Evolutionary conservation across 306 rosid genomes (phyloP), one percentile per base, ranked within the genome.

Genomic region (Urtica urens): DNA sequence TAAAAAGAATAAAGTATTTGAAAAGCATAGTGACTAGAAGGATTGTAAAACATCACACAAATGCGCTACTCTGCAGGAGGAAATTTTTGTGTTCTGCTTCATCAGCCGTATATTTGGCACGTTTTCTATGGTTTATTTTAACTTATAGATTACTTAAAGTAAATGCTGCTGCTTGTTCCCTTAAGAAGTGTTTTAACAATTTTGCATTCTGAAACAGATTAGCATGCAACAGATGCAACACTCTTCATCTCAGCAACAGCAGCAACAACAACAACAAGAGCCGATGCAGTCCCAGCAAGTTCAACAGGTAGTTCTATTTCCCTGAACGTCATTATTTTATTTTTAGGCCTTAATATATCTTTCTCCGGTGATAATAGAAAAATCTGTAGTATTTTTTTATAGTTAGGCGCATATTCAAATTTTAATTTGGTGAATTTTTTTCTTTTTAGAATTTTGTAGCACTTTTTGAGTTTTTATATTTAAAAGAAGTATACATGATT

Each of bases 221-320:
- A 83, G 69, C 76, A 71, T 83, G 72, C 78, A 86, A 43, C 94
- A 68, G 49, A 71, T 83, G 59, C 96, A 75, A 42, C 96, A 83
- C 58, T 64, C 93, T 54, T 69, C 82, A 40, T 75, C 93, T 55
- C 94, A 87, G 60, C 87, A 51, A 34, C 56, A 81, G 50, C 93
- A 78, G 59, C 94, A 87, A 59, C 79, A n/a, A n/a, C n/a, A 51
- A 34, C 56, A 81, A 52, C 93, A 78, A 57, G 96, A 87, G 60
- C 79, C 82, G 23, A 56, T 87, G 77, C 94, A 80, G 57, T 72
- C 87, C 51, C 96, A 80, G 75, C 93, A 74, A 76, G 65, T 75
- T 45, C 87, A 67, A 49, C 96, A 78, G 87, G 94, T 80, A 51
- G 24, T 40, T 16, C 57, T 65, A 37, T 65, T 40, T 68, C 22